phyloP scores from a whole-genome alignment of 2,329 filamentous ascomycete genomes.

The Pezicula carpinea region DNA sequence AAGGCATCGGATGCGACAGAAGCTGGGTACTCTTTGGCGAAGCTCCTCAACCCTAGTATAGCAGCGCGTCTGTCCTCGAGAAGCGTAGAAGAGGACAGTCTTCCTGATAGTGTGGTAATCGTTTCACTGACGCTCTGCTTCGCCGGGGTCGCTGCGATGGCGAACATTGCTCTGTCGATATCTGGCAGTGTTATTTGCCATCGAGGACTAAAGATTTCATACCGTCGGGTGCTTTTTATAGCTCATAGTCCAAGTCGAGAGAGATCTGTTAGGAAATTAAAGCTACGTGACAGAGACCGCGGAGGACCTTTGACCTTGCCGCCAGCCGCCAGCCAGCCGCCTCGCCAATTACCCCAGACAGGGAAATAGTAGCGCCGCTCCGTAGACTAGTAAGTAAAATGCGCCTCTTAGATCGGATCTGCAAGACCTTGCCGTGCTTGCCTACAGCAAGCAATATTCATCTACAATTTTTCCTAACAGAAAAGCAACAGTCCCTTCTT shows the following conservation, averaged over 20 bases:
- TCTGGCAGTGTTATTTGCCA: slow-evolving; percentile 10
- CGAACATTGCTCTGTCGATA: slow-evolving; percentile 47
- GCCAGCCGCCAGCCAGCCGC: no score
- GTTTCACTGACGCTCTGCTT: slow-evolving; percentile 96
- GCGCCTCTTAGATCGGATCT: no score
- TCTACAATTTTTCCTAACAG: no score
- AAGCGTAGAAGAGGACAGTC: slow-evolving; percentile 82
- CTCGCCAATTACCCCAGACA: no score
- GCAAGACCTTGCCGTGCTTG: no score
- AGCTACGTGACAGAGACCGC: no score
- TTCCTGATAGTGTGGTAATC: slow-evolving; percentile 82
- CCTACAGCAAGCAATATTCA: no score
- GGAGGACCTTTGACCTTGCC: no score
- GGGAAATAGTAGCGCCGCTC: no score
- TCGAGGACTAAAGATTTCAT: slow-evolving; percentile 6
- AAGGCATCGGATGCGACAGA: slow-evolving; percentile 93
- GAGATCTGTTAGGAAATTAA: no score
- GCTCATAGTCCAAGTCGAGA: no score
- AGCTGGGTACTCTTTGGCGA: slow-evolving; percentile 93
- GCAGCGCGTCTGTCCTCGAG: slow-evolving; percentile 92
- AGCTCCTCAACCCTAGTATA: slow-evolving; percentile 88
- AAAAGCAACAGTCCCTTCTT: not conserved
- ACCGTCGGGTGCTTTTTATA: not conserved
- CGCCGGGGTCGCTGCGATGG: slow-evolving; percentile 69
- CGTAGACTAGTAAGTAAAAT: no score